Conservation (phyloP, 768 basidiomycete species). For the Trametes villosa region DNA sequence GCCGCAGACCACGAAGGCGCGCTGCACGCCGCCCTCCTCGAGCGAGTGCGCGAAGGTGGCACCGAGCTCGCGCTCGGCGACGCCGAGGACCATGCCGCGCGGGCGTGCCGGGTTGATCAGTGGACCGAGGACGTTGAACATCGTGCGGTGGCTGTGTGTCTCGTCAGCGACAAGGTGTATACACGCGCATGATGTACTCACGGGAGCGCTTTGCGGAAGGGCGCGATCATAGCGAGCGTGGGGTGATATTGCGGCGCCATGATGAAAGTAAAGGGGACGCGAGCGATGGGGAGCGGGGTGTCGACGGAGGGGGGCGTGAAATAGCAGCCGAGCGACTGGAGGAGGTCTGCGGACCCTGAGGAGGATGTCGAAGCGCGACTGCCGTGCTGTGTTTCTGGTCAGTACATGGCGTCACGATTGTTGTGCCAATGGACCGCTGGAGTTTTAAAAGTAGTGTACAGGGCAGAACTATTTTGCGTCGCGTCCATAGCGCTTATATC, state of each 20-base stretch:
- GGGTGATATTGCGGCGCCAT: conserved; percentile 96
- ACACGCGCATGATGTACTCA: conserved; percentile 44
- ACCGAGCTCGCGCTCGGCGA: conserved; percentile 83
- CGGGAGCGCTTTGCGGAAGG: conserved; percentile 83
- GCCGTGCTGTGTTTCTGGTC: conserved; percentile 66
- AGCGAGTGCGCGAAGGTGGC: conserved; percentile 79
- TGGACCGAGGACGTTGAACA: conserved; percentile 96
- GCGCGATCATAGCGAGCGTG: conserved; percentile 76
- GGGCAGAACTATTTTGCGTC: too few relatives aligned
- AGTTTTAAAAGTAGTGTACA: too few relatives aligned
- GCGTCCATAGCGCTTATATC: too few relatives aligned
- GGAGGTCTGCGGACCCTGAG: conserved; percentile 92
- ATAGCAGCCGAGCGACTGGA: conserved; percentile 80
- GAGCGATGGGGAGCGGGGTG: conserved; percentile 58
- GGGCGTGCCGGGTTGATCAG: conserved; percentile 91
- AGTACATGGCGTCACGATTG: background rate
- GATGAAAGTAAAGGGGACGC: conserved; percentile 88
- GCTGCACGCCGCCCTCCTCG: conserved; percentile 70
- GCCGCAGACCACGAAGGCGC: conserved; percentile 93
- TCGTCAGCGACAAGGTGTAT: background rate
- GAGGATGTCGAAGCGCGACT: conserved; percentile 90
- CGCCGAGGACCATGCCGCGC: conserved; percentile 87
- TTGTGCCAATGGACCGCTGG: too few relatives aligned
- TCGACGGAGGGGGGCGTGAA: conserved; percentile 69
- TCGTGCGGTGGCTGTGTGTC: conserved; percentile 60